phyloP scores from a whole-genome alignment of 192 early-diverging fungal genomes.

The Backusella circina region DNA sequence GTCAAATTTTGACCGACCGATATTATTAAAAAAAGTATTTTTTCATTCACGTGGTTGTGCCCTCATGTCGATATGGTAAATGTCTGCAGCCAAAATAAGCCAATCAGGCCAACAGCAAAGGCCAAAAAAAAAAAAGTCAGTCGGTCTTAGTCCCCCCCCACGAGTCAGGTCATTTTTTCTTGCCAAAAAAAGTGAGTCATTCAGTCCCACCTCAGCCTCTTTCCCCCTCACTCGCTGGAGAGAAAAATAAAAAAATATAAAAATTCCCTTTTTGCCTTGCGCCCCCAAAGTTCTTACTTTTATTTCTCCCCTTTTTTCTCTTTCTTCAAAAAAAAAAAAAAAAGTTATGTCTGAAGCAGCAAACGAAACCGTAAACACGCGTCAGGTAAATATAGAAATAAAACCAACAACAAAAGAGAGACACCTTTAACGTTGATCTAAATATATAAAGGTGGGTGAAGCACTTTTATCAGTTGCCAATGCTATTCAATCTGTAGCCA shows the following conservation, averaged over 20 bases:
- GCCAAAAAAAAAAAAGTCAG: not conserved
- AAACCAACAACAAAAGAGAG: no score
- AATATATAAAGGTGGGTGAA: not conserved
- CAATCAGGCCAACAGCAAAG: not conserved
- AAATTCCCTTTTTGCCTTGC: not conserved
- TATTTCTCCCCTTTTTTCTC: not conserved
- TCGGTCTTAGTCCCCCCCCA: not conserved
- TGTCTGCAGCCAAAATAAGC: not conserved
- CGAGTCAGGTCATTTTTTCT: not conserved
- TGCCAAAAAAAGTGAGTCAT: not conserved
- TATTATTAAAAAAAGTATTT: not conserved
- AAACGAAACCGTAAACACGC: not conserved
- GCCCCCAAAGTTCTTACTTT: not conserved
- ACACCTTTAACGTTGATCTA: not conserved
- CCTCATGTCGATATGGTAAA: not conserved
- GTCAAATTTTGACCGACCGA: not conserved
- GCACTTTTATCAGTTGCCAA: not conserved
- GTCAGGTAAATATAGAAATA: not conserved
- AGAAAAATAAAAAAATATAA: not conserved
- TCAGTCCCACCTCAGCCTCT: not conserved
- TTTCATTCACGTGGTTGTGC: not conserved
- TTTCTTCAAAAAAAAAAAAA: not conserved
- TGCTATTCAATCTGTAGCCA: not conserved
- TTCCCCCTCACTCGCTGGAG: not conserved
- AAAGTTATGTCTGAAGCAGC: not conserved